Percentiles rank a stretch among this genome's conserved stretches.
phyloP scores from a whole-genome alignment of 768 basidiomycete genomes.

The Suillus plorans region DNA sequence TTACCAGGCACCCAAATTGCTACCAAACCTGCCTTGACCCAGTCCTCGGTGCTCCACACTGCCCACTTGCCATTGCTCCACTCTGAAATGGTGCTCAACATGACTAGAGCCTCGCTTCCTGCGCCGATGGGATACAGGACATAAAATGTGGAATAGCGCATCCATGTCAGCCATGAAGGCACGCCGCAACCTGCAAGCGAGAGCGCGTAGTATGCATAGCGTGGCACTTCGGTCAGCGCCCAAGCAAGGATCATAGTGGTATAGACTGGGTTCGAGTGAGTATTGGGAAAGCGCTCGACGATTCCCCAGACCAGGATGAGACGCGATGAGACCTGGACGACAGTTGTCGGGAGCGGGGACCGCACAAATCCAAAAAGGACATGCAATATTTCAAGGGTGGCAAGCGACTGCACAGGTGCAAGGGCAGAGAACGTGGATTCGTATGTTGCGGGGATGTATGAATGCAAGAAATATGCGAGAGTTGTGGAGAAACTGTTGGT shows the following conservation, averaged over 20 bases:
- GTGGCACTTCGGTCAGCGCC: slow-evolving; percentile 88
- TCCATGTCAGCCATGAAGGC: slow-evolving; percentile 63
- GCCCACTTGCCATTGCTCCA: slow-evolving; percentile 39
- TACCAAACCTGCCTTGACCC: slow-evolving; percentile 60
- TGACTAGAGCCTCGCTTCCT: slow-evolving; percentile 83
- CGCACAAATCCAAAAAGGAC: slow-evolving; percentile 76
- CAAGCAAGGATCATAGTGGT: slow-evolving; percentile 92
- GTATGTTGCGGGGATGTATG: slow-evolving; percentile 44
- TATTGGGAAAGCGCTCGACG: slow-evolving; percentile 35
- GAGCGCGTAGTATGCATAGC: slow-evolving; percentile 85
- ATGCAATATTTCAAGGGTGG: slow-evolving; percentile 83
- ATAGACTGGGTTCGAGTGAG: slow-evolving; percentile 76
- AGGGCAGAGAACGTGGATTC: slow-evolving; percentile 59
- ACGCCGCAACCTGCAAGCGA: slow-evolving; percentile 51
- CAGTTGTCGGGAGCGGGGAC: slow-evolving; percentile 71
- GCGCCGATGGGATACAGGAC: slow-evolving; percentile 94
- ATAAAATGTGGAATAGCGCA: slow-evolving; percentile 93
- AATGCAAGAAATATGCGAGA: slow-evolving; percentile 31
- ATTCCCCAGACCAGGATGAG: slow-evolving; percentile 88
- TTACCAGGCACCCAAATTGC: slow-evolving; percentile 87
- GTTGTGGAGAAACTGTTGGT: slow-evolving; percentile 37
- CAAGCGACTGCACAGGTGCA: slow-evolving; percentile 79
- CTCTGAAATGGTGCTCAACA: slow-evolving; percentile 70
- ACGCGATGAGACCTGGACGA: slow-evolving; percentile 77
- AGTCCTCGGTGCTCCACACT: slow-evolving; percentile 58